Conservation (phyloP, 352 stramenopile genomes). For the Globisporangium cederbergense region DNA sequence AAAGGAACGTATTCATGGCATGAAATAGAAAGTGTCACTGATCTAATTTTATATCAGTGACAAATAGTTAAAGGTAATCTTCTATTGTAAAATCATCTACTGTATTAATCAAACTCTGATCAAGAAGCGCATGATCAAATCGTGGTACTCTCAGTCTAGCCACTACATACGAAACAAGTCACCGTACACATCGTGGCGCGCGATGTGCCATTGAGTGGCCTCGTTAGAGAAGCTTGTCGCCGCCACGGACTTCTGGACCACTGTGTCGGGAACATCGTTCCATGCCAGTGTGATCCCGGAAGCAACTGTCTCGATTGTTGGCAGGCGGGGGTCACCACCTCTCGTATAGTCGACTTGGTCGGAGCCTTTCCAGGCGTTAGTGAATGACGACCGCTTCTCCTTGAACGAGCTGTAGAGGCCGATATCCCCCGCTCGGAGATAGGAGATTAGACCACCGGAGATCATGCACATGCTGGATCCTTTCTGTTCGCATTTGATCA, state of each 20-base stretch:
- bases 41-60: too few relatives aligned
- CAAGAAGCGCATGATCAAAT: not conserved
- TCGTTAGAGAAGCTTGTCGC: not conserved
- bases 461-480: not conserved
- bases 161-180: not conserved
- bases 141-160: not conserved
- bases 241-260: not conserved
- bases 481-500: not conserved
- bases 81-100: not conserved
- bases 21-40: not conserved
- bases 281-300: not conserved
- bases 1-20: not conserved
- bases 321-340: not conserved
- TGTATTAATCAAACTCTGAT: not conserved
- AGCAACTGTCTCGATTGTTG: not conserved
- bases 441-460: not conserved
- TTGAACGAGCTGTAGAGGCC: slow-evolving; percentile 4
- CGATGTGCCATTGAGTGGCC: not conserved
- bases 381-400: not conserved
- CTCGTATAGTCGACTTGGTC: not conserved
- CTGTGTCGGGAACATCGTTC: not conserved
- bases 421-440: slow-evolving; percentile 1
- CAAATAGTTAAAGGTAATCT: not conserved
- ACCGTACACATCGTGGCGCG: not conserved
- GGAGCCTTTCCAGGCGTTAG: not conserved